Evolutionary conservation across 2,329 filamentous ascomycete genomes (phyloP), one percentile per base, ranked within the genome.

Genomic region (Talaromyces sp.): DNA sequence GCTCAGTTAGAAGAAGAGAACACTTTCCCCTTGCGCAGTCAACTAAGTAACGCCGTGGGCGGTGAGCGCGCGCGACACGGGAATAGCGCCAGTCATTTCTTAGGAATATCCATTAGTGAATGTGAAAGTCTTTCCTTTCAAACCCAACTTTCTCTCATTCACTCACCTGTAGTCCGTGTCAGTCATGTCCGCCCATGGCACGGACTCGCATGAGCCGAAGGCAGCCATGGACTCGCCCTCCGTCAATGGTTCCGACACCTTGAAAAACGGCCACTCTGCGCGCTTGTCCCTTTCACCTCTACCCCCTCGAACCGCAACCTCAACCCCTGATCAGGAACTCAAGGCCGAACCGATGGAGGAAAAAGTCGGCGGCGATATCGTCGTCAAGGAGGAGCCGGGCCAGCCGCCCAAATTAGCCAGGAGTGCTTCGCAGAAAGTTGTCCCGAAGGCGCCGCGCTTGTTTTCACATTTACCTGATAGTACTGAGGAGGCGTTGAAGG

Each of bases 401-500:
- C 85, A 88, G 65, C 82, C 84, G 36, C 83, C 87, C 41, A 94
- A 90, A 73, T 77, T 89, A 52, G 82, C 86, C 61, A 87, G 91
- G 64, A 90, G 88, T 67, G 77, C 84, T 33, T 88, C 89, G 17
- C 85, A 89, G 62, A 96, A 90, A 71, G 72, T 86, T 45, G 73
- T 83, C 53, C 75, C 81, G 56, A 83, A 85, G 51, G 80, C 86
- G 52, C 81, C 86, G 47, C 80, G 79, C 49, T 77, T 96, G 10
- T 96, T 89, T 71, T 73, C 81, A 65, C 81, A 96, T 71, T 77
- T 93, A 27, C 87, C 89, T 35, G 88, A 97, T 72, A 86, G 85
- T 61, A 96, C 91, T 3, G 75, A 79, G 32, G 89, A 94, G 63
- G 89, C 94, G 3, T 86, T 83, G 62, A 77, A 80, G 22, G 84